phyloP scores from a whole-genome alignment of 345 rosid genomes.

The Populus alba region DNA sequence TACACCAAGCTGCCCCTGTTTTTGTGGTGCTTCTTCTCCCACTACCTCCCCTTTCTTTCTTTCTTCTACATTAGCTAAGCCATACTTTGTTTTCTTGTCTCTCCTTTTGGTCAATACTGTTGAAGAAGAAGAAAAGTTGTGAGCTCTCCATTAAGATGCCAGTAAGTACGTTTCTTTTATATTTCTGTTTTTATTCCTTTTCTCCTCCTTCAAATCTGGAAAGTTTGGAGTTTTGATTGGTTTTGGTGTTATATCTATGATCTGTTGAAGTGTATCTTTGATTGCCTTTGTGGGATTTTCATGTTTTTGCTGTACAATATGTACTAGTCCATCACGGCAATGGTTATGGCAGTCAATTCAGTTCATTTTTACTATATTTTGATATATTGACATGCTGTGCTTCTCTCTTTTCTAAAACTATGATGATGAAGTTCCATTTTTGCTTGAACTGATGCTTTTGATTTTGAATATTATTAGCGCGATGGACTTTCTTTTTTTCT shows the following conservation, averaged over 20 bases:
- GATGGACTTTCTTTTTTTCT: background rate
- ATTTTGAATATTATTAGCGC: background rate
- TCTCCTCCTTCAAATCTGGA: constrained; percentile 22
- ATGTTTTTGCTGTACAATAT: background rate
- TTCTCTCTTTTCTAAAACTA: background rate
- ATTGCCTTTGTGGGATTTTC: background rate
- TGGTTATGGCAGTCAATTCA: constrained; percentile 11
- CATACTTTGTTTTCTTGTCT: background rate
- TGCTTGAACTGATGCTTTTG: background rate
- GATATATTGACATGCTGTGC: background rate
- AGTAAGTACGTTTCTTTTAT: constrained; percentile 79
- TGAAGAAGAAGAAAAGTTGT: constrained; percentile 23
- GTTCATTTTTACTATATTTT: constrained; percentile 3
- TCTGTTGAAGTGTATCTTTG: background rate
- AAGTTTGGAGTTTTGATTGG: constrained; percentile 18
- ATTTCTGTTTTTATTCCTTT: constrained; percentile 22
- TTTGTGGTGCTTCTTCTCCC: constrained; percentile 29
- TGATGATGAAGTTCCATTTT: background rate
- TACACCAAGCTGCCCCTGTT: constrained; percentile 37
- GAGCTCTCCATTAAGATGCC: constrained; percentile 78
- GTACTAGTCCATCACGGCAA: background rate
- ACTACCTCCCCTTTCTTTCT: constrained; percentile 9
- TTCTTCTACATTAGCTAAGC: background rate
- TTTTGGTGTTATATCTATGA: background rate
- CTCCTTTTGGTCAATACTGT: constrained; percentile 10